Base-by-base conservation (phyloP, 2,329 filamentous ascomycete species). In the Lasiodiplodia citricola region DNA sequence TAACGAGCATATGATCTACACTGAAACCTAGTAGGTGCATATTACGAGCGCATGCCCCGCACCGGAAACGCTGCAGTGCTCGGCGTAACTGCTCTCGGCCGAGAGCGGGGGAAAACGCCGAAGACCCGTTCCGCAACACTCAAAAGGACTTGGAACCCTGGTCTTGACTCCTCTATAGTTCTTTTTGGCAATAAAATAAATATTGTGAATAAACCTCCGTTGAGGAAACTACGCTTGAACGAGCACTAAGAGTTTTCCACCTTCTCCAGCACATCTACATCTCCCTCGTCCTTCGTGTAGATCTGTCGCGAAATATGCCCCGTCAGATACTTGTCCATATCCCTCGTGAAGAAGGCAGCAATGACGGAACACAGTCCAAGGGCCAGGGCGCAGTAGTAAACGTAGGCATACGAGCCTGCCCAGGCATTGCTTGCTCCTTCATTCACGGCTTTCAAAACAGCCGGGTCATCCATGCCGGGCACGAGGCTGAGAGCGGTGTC, bases 311-410 rank as follows among this genome's bases (percentile, higher is more conserved):
- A 67, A 16, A 75, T 71, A 47, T 75, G 74, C 2, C 65, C 69
- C 2, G 72, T 74, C 3, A 75, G 47, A 38, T 72, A 73, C 8
- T 65, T 69, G 54, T 75, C 74, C 52, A 73, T 47, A 74, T 62
- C 74, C 70, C 68, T 66, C 56, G 71, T 60, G 28, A 68, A 73
- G 10, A 68, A 44, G 7, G 68, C 68, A 10, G 72, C 73, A 23
- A 70, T 67, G 4, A 75, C 68, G 4, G 66, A 52, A 41, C 71
- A 66, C 8, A 58, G 51, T 16, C 70, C 71, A n/a, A 75, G 67
- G 0, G 73, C 73, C 21, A 75, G 56, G 3, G 71, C 70, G 13
- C 70, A 69, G 62, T 75, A 75, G 60, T 75, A 75, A 1, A 75
- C 70, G 31, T 74, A 75, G 10, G 73, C 54, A 55, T 73, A 75